Conservation (phyloP, 495 filamentous ascomycete genomes). For the Tetracladium marchalianum region DNA sequence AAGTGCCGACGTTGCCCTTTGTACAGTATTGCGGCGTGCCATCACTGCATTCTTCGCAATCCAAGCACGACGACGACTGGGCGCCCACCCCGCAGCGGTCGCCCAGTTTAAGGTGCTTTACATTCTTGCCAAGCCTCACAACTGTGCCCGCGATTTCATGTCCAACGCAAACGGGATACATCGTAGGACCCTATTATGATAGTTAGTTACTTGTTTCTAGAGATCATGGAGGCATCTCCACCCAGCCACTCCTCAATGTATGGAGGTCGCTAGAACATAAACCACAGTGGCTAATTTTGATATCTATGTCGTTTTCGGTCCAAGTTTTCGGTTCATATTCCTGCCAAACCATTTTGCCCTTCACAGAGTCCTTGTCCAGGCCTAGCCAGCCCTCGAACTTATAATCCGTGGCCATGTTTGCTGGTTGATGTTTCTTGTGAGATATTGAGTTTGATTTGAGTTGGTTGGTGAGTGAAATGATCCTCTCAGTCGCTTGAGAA, state of each 20-base stretch:
- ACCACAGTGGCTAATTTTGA: constrained; percentile 71
- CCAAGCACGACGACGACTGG: constrained; percentile 60
- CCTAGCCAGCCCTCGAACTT: constrained; percentile 79
- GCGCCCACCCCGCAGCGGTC: constrained; percentile 84
- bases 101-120: constrained; percentile 57
- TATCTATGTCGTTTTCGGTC: constrained; percentile 68
- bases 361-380: constrained; percentile 42
- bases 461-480: constrained; percentile 14
- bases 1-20: constrained; percentile 50
- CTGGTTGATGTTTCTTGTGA: constrained; percentile 6
- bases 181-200: constrained; percentile 36
- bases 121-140: constrained; percentile 56
- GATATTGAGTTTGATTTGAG: constrained; percentile 13
- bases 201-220: too few relatives aligned
- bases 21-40: constrained; percentile 59
- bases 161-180: constrained; percentile 67
- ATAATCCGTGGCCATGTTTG: constrained; percentile 14
- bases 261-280: constrained; percentile 77
- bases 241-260: constrained; percentile 65
- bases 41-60: constrained; percentile 60
- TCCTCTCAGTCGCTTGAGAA: constrained; percentile 11
- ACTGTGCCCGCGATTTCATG: constrained; percentile 80
- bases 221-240: too few relatives aligned
- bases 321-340: constrained; percentile 70
- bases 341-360: constrained; percentile 63